Evolutionary conservation across 2,329 filamentous ascomycete genomes (phyloP), one percentile per base, ranked within the genome.

Genomic region (Zasmidium citrigriseum): DNA sequence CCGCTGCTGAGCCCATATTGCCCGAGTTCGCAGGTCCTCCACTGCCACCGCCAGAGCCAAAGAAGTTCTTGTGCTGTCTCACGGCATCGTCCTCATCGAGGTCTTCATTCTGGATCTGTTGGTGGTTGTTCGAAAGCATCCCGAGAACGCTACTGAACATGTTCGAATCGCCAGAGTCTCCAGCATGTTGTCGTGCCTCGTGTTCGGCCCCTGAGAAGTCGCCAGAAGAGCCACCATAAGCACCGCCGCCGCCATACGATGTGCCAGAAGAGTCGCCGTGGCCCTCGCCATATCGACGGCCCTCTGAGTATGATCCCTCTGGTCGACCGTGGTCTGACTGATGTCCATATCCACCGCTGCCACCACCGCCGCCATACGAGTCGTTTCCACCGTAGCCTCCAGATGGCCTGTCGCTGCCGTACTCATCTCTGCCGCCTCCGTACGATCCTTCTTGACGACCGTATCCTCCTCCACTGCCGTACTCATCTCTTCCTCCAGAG

Each of bases 41-140:
- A 55, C 80, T 75, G 23, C 80, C 76, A 18, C 80, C 77, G 21
- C 81, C 78, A 52, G 75, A 75, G 29, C 82, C 83, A 71, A 92
- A 96, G 69, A 88, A 85, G 59, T 89, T 82, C 77, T 92, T 83
- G 78, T 97, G 91, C 65, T 89, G 85, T 66, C 84, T 80, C 21
- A 93, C 84, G 18, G 89, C 88, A 60, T 90, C 78, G 52, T 84
- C 72, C 71, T 89, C 85, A 65, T 89, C 82, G 18, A 89, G 70
- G 29, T 83, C 79, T 55, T 83, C 78, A 41, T 80, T 74, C 41
- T 78, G 71, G 38, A 82, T 73, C 20, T 76, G 72, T 23, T 80
- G 76, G 68, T 83, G 79, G 69, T 83, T 80, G 61, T 84, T 80
- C 16, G 76, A 72, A 1, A 89, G 75, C 71, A 82, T 78, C 53